Percentiles rank a stretch among this genome's conserved stretches.
Conservation (phyloP, 2,329 filamentous ascomycete genomes). For the Scorias spongiosa region DNA sequence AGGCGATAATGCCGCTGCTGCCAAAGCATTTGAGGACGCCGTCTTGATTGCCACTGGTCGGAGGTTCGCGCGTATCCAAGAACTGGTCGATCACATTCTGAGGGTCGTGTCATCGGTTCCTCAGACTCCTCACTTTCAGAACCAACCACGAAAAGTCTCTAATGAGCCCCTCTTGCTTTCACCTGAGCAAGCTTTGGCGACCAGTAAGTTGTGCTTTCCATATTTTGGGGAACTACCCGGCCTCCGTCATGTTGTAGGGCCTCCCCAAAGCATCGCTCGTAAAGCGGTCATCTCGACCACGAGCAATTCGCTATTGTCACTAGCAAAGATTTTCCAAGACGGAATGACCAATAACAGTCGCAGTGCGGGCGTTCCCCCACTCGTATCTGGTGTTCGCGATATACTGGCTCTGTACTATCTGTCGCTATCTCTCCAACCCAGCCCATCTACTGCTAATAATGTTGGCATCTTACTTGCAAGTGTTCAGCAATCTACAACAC, state of each 20-base stretch:
- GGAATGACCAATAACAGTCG: slow-evolving; percentile 63
- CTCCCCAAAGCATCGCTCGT: slow-evolving; percentile 50
- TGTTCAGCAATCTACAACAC: slow-evolving; percentile 53
- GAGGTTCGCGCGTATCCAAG: slow-evolving; percentile 53
- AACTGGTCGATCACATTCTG: slow-evolving; percentile 66
- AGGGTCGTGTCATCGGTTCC: slow-evolving; percentile 38
- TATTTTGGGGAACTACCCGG: slow-evolving; percentile 65
- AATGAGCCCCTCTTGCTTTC: slow-evolving; percentile 59
- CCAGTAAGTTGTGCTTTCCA: slow-evolving; percentile 69
- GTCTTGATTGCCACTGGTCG: slow-evolving; percentile 75
- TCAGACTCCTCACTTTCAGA: slow-evolving; percentile 11
- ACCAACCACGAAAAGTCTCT: not conserved
- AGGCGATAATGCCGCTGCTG: slow-evolving; percentile 66
- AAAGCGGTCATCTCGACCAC: slow-evolving; percentile 81
- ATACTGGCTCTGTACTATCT: slow-evolving; percentile 92
- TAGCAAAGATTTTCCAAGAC: slow-evolving; percentile 97
- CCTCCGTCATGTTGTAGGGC: slow-evolving; percentile 44
- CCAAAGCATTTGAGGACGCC: slow-evolving; percentile 84
- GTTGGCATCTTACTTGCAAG: slow-evolving; percentile 93
- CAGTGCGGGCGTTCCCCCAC: slow-evolving; percentile 15
- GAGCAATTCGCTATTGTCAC: slow-evolving; percentile 83
- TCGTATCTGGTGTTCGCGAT: slow-evolving; percentile 65
- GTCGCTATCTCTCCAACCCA: slow-evolving; percentile 84
- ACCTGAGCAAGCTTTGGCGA: slow-evolving; percentile 69
- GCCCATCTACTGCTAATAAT: slow-evolving; percentile 95